Evolutionary conservation across 139 green algal genomes (phyloP), one percentile per base, ranked within the genome.

Genomic region (Coelastrella sp.): DNA sequence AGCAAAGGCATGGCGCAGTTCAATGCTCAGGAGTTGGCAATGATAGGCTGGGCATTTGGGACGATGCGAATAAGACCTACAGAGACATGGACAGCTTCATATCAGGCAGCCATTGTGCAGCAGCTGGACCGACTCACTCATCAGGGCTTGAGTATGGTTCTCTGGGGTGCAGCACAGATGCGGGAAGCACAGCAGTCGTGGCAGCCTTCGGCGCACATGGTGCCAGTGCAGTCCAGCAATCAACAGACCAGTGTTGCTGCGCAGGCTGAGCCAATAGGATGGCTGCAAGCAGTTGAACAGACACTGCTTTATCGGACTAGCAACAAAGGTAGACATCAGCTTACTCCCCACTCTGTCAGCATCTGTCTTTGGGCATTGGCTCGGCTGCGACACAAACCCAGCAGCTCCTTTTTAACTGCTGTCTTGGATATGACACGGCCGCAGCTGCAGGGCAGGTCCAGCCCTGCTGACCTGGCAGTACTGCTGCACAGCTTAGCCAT

Each of bases 401-500:
- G 23, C 53, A 57, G 23, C 21, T 17, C 19, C 7, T 82, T 51
- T 25, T 71, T 38, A 15, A n/a, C 8, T 23, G 38, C 27, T 15
- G 75, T 53, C 3, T 45, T 82, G 0, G 19, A n/a, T 27, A 35
- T 23, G 3, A 35, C 71, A 4, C 35, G 35, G 8, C 25, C 3
- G 6, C 51, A 82, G 53, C 75, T 82, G 2, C 5, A 4, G 35
- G 71, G 17, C 32, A n/a, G n/a, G n/a, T 19, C 11, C 13, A 71
- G 35, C 8, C 21, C 75, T 11, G 43, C 15, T 9, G 75, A 82
- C 75, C 53, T 82, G 35, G 75, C 75, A 30, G 53, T 82, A 6
- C 53, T 82, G 53, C 75, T 82, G 75, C 71, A 71, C n/a, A 71
- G 75, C 75, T n/a, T 63, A n/a, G 75, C 75, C 13, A 34, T 35